Conservation (phyloP, 75 land plant genomes). For the Gnetum montanum region DNA sequence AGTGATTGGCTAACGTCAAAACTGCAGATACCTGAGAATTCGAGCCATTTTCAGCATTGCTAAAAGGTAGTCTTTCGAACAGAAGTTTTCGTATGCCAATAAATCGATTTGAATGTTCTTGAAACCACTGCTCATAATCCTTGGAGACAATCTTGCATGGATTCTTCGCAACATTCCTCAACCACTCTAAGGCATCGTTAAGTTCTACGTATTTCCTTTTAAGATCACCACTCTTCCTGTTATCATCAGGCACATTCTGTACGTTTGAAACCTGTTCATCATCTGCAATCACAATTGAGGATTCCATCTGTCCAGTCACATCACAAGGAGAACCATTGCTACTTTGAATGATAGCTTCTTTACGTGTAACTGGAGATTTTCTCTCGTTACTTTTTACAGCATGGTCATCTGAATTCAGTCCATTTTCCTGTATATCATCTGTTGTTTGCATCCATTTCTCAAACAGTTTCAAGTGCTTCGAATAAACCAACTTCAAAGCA, state of each 20-base stretch:
- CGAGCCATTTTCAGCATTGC: too few relatives aligned
- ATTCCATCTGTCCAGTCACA: background rate
- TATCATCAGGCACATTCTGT: too few relatives aligned
- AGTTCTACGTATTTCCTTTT: conserved; percentile 6
- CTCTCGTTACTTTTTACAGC: background rate
- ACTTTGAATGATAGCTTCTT: background rate
- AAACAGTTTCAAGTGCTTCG: conserved; percentile 23
- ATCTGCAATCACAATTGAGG: background rate
- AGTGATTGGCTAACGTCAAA: too few relatives aligned
- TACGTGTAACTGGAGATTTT: too few relatives aligned
- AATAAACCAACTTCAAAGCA: conserved; percentile 25
- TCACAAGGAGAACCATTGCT: too few relatives aligned
- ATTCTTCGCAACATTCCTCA: conserved; percentile 15
- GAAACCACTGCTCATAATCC: conserved; percentile 15
- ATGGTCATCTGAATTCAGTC: background rate
- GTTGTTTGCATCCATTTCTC: conserved; percentile 3
- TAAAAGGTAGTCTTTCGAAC: too few relatives aligned
- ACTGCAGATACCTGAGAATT: too few relatives aligned
- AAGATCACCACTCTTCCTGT: too few relatives aligned
- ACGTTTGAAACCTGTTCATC: background rate
- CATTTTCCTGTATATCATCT: background rate
- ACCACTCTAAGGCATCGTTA: conserved; percentile 13
- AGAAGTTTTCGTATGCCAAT: background rate
- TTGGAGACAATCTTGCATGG: conserved; percentile 11
- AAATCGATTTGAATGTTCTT: conserved; percentile 10